These are phyloP conservation scores for Candida tallmaniae DNA, from an alignment of 805 yeast species.

Conservation along the genomic window DNA sequence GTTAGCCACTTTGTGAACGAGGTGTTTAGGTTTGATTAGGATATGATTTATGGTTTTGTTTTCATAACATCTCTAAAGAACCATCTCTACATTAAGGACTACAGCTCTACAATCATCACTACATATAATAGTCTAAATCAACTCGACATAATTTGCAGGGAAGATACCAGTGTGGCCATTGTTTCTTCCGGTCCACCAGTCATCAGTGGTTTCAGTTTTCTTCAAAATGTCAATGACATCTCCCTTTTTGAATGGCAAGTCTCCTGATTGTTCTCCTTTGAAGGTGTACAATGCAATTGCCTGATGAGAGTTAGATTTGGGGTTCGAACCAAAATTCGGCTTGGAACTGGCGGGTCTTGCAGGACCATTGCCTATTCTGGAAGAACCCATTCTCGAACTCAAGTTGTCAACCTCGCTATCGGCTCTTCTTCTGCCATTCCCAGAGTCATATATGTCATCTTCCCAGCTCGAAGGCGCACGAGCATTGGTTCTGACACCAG, in stretches of 20 bases:
- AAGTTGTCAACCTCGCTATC: constrained; percentile 32
- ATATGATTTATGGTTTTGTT: too few relatives aligned
- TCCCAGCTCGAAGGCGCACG: constrained; percentile 52
- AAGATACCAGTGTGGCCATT: constrained; percentile 86
- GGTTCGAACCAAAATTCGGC: constrained; percentile 35
- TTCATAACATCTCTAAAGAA: too few relatives aligned
- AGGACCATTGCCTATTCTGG: constrained; percentile 26
- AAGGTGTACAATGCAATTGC: constrained; percentile 89
- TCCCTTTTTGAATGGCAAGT: constrained; percentile 88
- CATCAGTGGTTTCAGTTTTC: constrained; percentile 84
- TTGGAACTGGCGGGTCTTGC: constrained; percentile 38
- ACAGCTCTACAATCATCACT: too few relatives aligned
- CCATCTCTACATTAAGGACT: too few relatives aligned
- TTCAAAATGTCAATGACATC: constrained; percentile 85
- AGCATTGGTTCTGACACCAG: constrained; percentile 8
- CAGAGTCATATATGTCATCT: constrained; percentile 76
- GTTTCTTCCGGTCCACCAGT: constrained; percentile 97
- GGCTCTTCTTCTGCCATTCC: constrained; percentile 25
- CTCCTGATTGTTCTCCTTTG: constrained; percentile 92
- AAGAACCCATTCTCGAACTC: constrained; percentile 29
- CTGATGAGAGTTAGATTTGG: constrained; percentile 50
- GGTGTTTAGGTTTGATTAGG: constrained; percentile 18
- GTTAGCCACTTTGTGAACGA: constrained; percentile 58
- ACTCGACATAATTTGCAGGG: constrained; percentile 95
- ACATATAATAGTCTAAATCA: constrained; percentile 49